These are phyloP conservation scores for Acidiella bohemica DNA, from an alignment of 495 filamentous ascomycete species.

Conservation along the genomic window DNA sequence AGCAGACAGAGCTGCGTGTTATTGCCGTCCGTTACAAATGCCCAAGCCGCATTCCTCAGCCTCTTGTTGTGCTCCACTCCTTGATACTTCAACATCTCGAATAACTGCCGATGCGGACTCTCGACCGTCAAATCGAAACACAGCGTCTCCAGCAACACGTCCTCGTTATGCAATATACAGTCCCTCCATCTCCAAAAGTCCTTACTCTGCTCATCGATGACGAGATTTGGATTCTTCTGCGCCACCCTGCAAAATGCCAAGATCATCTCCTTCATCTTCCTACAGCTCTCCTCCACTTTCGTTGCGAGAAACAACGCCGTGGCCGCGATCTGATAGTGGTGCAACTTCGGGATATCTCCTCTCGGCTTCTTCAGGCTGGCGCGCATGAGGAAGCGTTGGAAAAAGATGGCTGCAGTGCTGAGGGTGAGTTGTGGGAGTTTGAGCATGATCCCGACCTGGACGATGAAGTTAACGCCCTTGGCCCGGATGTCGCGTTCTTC, in stretches of 20 bases:
- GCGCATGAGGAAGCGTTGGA: slow-evolving; percentile 93
- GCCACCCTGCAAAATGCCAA: slow-evolving; percentile 86
- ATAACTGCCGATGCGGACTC: slow-evolving; percentile 67
- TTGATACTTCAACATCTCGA: slow-evolving; percentile 59
- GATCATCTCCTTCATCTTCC: slow-evolving; percentile 85
- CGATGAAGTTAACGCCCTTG: slow-evolving; percentile 93
- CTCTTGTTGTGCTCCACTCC: slow-evolving; percentile 55
- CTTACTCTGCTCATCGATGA: slow-evolving; percentile 87
- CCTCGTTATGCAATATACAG: slow-evolving; percentile 79
- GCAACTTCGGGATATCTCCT: slow-evolving; percentile 49
- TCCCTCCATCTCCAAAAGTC: slow-evolving; percentile 97
- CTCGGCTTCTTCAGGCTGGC: slow-evolving; percentile 50
- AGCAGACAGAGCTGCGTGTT: slow-evolving; percentile 77
- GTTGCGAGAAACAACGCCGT: slow-evolving; percentile 85
- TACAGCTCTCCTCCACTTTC: slow-evolving; percentile 91
- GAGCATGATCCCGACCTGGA: slow-evolving; percentile 82
- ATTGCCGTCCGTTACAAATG: slow-evolving; percentile 79
- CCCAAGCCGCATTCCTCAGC: slow-evolving; percentile 74
- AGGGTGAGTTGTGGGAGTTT: slow-evolving; percentile 86
- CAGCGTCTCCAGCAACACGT: slow-evolving; percentile 74
- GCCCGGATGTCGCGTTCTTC: slow-evolving; percentile 65
- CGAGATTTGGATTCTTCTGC: slow-evolving; percentile 74
- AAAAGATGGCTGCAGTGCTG: slow-evolving; percentile 80
- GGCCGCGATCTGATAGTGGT: slow-evolving; percentile 76
- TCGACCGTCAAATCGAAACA: slow-evolving; percentile 91